A percentile compares a stretch with the other conserved stretches of the same genome.
Conservation (phyloP, 306 rosid genomes). For the Gastrolobium bilobum region DNA sequence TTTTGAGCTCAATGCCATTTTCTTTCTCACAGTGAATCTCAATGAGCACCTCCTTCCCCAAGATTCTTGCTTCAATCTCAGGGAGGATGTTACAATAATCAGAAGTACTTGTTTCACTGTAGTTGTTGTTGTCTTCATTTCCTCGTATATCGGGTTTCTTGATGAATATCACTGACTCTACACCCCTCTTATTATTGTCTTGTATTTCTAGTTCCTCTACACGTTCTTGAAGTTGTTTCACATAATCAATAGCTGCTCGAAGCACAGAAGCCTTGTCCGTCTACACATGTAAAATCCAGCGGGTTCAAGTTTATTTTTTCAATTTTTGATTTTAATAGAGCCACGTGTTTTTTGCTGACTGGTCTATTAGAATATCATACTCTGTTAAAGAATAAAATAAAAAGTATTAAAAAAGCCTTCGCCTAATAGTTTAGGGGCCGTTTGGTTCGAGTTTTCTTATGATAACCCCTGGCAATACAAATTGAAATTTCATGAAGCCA, state of each 20-base stretch:
- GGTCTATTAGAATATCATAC: not conserved
- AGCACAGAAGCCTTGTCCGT: conserved; percentile 57
- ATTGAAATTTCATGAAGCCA: too few relatives aligned
- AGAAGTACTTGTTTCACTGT: conserved; percentile 17
- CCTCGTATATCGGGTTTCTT: conserved; percentile 14
- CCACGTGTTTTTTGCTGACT: not conserved
- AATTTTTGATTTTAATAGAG: not conserved
- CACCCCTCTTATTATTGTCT: not conserved
- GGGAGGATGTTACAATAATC: conserved; percentile 27
- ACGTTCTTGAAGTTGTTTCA: conserved; percentile 49
- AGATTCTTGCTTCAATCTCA: conserved; percentile 50
- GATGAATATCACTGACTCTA: conserved; percentile 4
- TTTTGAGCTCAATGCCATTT: conserved; percentile 46
- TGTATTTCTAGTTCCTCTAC: conserved; percentile 44
- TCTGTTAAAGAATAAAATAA: too few relatives aligned
- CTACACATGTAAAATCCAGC: not conserved
- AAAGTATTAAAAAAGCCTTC: too few relatives aligned
- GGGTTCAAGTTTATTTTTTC: not conserved
- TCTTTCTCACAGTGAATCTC: conserved; percentile 54
- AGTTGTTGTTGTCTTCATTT: conserved; percentile 30
- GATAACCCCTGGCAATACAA: too few relatives aligned
- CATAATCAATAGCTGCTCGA: conserved; percentile 52
- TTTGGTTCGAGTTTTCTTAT: too few relatives aligned
- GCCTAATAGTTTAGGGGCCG: too few relatives aligned
- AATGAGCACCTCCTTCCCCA: conserved; percentile 50